Evolutionary conservation across 805 yeast species (phyloP).

Genomic region (Candida railenensis): DNA sequence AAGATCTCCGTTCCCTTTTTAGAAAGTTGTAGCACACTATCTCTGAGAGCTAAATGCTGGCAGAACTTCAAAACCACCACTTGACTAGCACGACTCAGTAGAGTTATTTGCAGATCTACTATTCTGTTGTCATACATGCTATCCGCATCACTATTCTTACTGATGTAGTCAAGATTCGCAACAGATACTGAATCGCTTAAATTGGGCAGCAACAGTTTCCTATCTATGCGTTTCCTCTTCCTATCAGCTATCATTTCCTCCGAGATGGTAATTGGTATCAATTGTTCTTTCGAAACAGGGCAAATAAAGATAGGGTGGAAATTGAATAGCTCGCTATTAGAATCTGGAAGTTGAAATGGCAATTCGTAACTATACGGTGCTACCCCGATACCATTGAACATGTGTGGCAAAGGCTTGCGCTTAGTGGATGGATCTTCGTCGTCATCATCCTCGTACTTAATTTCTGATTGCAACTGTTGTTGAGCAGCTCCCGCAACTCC

Average conservation of each 20-base stretch:
- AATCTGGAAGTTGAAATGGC: conserved; percentile 42
- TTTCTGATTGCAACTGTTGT: neutral
- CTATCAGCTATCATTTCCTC: neutral
- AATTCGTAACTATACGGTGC: conserved; percentile 30
- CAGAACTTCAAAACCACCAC: conserved; percentile 43
- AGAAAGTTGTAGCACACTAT: conserved; percentile 41
- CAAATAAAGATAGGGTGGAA: conserved; percentile 47
- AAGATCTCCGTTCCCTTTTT: conserved; percentile 38
- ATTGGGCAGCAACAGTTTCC: neutral
- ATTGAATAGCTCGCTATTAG: conserved; percentile 36
- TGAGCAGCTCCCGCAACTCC: neutral
- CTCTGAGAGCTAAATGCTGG: conserved; percentile 41
- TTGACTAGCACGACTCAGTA: conserved; percentile 21
- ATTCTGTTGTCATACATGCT: neutral
- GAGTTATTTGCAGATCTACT: neutral
- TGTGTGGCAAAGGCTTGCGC: neutral
- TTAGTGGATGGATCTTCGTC: neutral
- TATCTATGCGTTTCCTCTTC: neutral
- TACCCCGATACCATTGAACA: conserved; percentile 4
- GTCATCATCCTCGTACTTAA: neutral
- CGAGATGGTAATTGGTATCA: conserved; percentile 29
- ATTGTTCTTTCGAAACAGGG: conserved; percentile 44
- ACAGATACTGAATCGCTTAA: neutral
- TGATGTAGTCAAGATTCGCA: neutral
- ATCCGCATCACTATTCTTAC: neutral